phyloP scores from a whole-genome alignment of 2,329 filamentous ascomycete species.

The Purpureocillium takamizusanense region DNA sequence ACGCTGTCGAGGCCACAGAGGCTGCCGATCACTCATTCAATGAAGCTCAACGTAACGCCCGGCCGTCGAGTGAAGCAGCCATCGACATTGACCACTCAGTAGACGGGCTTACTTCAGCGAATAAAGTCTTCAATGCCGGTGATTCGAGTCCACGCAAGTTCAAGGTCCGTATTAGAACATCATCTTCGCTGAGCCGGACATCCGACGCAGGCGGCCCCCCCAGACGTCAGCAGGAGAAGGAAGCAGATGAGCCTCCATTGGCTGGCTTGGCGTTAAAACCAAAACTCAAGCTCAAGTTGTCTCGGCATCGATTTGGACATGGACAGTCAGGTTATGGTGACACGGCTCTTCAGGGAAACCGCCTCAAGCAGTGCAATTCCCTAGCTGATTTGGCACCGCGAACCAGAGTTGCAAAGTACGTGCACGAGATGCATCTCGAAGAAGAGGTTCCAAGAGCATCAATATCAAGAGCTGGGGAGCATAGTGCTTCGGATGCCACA shows the following conservation, averaged over 20 bases:
- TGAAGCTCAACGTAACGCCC: too few relatives aligned
- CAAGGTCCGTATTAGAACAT: constrained; percentile 17
- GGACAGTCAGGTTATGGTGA: constrained; percentile 6
- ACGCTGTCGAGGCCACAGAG: too few relatives aligned
- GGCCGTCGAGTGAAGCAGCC: neutral
- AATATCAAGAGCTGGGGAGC: neutral
- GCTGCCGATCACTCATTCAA: too few relatives aligned
- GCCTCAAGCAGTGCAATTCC: constrained; percentile 22
- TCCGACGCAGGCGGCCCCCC: neutral
- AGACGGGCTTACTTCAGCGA: neutral
- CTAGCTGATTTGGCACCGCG: constrained; percentile 18
- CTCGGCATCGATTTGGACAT: constrained; percentile 17
- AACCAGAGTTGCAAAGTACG: constrained; percentile 6
- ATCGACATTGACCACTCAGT: neutral
- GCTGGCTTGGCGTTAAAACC: constrained; percentile 12
- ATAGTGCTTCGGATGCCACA: constrained; percentile 5
- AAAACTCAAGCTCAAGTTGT: constrained; percentile 23
- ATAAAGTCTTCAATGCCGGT: too few relatives aligned
- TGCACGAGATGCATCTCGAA: neutral
- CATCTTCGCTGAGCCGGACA: constrained; percentile 7
- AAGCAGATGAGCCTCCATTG: neutral
- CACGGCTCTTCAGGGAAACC: constrained; percentile 11
- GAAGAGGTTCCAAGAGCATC: neutral
- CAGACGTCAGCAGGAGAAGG: neutral
- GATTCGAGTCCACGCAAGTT: constrained; percentile 12